phyloP scores from a whole-genome alignment of 495 filamentous ascomycete species.

The Melanomma pulvis-pyrius region DNA sequence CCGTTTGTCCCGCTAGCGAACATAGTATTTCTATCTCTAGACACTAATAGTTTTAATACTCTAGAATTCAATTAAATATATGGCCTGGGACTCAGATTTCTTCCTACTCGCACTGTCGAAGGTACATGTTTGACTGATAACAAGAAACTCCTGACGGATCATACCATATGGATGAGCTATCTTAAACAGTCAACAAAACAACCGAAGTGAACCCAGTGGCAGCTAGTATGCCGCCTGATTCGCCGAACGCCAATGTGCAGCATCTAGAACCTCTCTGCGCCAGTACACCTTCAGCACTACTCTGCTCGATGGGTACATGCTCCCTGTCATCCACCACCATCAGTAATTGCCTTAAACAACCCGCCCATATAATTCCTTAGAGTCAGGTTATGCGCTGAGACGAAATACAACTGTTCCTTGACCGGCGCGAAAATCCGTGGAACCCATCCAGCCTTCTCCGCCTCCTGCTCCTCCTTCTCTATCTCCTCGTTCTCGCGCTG shows the following conservation, averaged over 20 bases:
- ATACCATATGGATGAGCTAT: background rate
- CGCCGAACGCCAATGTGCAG: background rate
- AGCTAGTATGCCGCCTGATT: background rate
- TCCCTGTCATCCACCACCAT: conserved; percentile 20
- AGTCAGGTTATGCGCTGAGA: conserved; percentile 53
- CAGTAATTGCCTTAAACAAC: conserved; percentile 49
- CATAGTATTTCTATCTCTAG: too few species aligned
- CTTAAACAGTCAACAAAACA: background rate
- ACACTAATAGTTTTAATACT: too few species aligned
- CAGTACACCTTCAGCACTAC: background rate
- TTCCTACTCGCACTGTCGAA: too few species aligned
- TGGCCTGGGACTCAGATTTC: too few species aligned
- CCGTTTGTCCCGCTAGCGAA: too few species aligned
- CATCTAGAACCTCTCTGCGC: background rate
- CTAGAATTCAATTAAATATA: too few species aligned
- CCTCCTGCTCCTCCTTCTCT: conserved; percentile 20
- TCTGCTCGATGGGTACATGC: background rate
- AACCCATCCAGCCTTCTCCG: conserved; percentile 55
- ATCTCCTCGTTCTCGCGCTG: conserved; percentile 50
- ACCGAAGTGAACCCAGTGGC: background rate
- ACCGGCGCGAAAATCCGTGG: conserved; percentile 51
- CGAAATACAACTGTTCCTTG: conserved; percentile 49
- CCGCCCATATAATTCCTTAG: conserved; percentile 52
- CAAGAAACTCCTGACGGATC: background rate
- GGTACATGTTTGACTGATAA: background rate